Conservation (phyloP, 1,284 basidiomycete species). For the Schizopora paradoxa region DNA sequence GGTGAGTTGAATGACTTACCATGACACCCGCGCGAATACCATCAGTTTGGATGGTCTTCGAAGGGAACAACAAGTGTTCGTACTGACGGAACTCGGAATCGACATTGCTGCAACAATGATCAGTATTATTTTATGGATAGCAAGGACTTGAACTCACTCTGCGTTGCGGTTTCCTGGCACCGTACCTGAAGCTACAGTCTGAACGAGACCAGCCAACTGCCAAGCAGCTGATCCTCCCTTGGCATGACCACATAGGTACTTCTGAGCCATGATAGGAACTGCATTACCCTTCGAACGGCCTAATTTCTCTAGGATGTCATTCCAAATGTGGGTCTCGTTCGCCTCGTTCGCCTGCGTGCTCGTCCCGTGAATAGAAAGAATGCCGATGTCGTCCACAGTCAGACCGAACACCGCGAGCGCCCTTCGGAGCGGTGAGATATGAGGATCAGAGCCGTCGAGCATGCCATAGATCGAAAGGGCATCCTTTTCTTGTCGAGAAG, state of each 20-base stretch:
- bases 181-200: slow-evolving; percentile 81
- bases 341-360: slow-evolving; percentile 98
- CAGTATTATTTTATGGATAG: slow-evolving; percentile 23
- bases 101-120: slow-evolving; percentile 63
- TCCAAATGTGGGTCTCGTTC: slow-evolving; percentile 97
- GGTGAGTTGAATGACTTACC: slow-evolving; percentile 39
- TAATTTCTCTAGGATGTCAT: slow-evolving; percentile 86
- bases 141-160: slow-evolving; percentile 54
- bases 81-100: slow-evolving; percentile 89
- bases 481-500: slow-evolving; percentile 85
- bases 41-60: slow-evolving; percentile 90
- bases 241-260: slow-evolving; percentile 92
- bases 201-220: slow-evolving; percentile 93
- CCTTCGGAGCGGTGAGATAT: slow-evolving; percentile 85
- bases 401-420: slow-evolving; percentile 96
- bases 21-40: slow-evolving; percentile 88
- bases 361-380: slow-evolving; percentile 88
- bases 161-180: slow-evolving; percentile 97
- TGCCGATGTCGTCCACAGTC: slow-evolving; percentile 86
- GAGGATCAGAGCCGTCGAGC: slow-evolving; percentile 84
- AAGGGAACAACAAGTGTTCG: slow-evolving; percentile 94
- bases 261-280: slow-evolving; percentile 95
- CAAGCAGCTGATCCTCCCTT: slow-evolving; percentile 98
- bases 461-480: slow-evolving; percentile 88
- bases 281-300: slow-evolving; percentile 91